Evolutionary conservation across 163 green algal species (phyloP), one percentile per base, ranked within the genome.

Genomic region (Volvox carteri): DNA sequence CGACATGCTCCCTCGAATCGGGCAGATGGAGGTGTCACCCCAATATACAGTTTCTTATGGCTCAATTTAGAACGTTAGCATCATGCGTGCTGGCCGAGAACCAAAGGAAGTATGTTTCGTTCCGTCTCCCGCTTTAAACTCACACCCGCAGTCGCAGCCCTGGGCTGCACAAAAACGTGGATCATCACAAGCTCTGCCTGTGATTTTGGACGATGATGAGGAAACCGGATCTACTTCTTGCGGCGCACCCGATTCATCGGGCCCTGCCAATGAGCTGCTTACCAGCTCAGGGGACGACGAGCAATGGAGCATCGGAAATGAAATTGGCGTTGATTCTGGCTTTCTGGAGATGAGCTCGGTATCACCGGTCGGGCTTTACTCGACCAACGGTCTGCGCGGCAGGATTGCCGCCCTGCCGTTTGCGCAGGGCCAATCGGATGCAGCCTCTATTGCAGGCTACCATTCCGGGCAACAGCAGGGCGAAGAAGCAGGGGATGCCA

Each of bases 281-380:
- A 78, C 70, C 16, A 78, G 70, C 39, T 78, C 70, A 35, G 70
- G 37, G 21, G 70, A 78, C 39, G 33, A 50, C 2, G 70, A 78
- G 39, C 70, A 14, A 14, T 78, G 70, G 70, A 78, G 37, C 70
- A 39, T 78, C 70, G 39, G 44, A 58, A 33, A 37, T 30, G 70
- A 78, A 56, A 37, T 7, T 7, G 70, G 21, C 3, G 6, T 2
- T 18, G 70, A 75, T 25, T 75, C n/a, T 44, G 65, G 65, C 21
- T 78, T 78, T 30, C 14, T 78, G 37, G 70, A 78, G 41, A 1
- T 37, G 11, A 35, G 2, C 39, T 14, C 16, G 37, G 70, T 35
- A 39, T 78, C 37, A 19, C 70, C 70, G 18, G 70, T 78, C 39
- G 39, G 70, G 7, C 70, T 78, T 2, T 54, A 78, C 70, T 44